Conservation (phyloP, 2,329 filamentous ascomycete genomes). For the Ophiostoma ips region DNA sequence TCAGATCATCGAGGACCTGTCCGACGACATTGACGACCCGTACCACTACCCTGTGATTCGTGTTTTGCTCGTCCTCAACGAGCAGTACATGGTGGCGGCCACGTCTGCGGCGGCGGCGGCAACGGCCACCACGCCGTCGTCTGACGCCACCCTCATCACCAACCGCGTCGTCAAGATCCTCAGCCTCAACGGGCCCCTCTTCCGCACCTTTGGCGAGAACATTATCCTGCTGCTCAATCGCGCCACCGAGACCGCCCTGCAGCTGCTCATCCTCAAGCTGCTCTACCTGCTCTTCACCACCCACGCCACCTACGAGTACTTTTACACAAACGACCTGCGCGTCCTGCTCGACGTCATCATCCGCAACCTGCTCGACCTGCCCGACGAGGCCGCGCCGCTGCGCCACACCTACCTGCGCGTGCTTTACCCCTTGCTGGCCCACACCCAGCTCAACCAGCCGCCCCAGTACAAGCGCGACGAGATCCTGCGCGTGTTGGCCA, state of each 20-base stretch:
- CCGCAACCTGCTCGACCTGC: constrained; percentile 88
- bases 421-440: constrained; percentile 74
- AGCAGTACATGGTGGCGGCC: constrained; percentile 85
- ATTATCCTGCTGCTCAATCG: constrained; percentile 90
- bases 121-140: too few relatives aligned
- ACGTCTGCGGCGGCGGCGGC: constrained; percentile 34
- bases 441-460: constrained; percentile 77
- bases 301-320: constrained; percentile 85
- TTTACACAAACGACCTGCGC: constrained; percentile 93
- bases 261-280: constrained; percentile 91
- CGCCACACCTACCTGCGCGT: constrained; percentile 93
- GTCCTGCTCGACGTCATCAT: constrained; percentile 93
- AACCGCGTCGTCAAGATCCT: constrained; percentile 91
- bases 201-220: constrained; percentile 94
- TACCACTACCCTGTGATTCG: constrained; percentile 94
- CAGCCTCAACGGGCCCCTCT: constrained; percentile 63
- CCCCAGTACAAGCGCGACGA: constrained; percentile 89
- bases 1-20: constrained; percentile 73
- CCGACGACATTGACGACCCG: constrained; percentile 76
- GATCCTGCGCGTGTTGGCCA: constrained; percentile 58
- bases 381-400: constrained; percentile 62
- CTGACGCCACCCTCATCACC: too few relatives aligned
- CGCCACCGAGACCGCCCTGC: constrained; percentile 85
- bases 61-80: constrained; percentile 89
- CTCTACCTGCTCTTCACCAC: constrained; percentile 93